Percentiles rank a stretch among this genome's conserved stretches.
phyloP scores from a whole-genome alignment of 2,329 filamentous ascomycete species.

The Remersonia thermophila region DNA sequence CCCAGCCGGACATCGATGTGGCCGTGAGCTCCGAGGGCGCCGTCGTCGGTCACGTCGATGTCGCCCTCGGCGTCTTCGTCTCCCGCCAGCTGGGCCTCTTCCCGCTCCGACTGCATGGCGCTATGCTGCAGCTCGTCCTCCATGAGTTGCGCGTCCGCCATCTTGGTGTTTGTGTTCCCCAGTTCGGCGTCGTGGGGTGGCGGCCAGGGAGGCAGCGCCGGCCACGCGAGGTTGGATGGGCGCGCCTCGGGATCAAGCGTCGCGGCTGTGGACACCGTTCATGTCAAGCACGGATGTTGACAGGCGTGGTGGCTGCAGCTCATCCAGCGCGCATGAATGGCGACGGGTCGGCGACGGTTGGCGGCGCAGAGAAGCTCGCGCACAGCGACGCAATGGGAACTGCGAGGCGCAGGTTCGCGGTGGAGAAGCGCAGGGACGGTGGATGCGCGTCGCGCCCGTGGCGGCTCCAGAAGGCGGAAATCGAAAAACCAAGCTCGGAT shows the following conservation, averaged over 20 bases:
- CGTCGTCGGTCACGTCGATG: constrained; percentile 18
- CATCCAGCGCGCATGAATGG: constrained; percentile 12
- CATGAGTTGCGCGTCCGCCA: constrained; percentile 42
- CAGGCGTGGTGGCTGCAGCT: background rate
- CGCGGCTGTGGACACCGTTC: constrained; percentile 9
- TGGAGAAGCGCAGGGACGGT: no score
- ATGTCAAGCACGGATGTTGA: constrained; percentile 9
- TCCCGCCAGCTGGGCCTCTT: constrained; percentile 7
- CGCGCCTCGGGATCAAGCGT: constrained; percentile 9
- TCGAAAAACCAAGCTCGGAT: no score
- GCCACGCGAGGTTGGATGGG: constrained; percentile 5
- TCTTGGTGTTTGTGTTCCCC: constrained; percentile 17
- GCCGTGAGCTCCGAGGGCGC: constrained; percentile 10
- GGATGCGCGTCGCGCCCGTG: no score
- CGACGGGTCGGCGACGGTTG: background rate
- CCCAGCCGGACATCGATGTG: constrained; percentile 12
- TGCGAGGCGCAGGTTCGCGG: background rate
- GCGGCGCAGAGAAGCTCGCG: background rate
- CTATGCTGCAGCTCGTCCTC: constrained; percentile 47
- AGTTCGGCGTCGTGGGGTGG: background rate
- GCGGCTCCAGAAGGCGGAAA: no score
- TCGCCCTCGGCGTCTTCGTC: constrained; percentile 20
- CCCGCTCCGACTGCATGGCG: constrained; percentile 37
- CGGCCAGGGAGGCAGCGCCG: background rate
- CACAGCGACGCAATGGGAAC: background rate